These are phyloP conservation scores for Cetraspora pellucida DNA, from an alignment of 192 early-diverging fungal species.

Conservation along the genomic window DNA sequence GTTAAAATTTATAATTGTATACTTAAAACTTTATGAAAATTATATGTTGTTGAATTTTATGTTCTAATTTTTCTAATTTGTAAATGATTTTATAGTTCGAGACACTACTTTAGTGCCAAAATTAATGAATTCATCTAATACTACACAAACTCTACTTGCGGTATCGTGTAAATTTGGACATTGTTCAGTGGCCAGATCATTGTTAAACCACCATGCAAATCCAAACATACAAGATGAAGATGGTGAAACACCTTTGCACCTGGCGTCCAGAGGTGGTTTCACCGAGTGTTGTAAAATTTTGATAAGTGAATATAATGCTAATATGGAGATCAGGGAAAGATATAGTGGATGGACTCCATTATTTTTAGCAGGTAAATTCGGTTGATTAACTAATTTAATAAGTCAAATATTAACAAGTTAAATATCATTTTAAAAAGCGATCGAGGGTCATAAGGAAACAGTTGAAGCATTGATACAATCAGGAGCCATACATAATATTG, in stretches of 20 bases:
- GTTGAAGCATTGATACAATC: slow-evolving; percentile 54
- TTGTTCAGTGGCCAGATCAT: slow-evolving; percentile 46
- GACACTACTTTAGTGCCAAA: neutral
- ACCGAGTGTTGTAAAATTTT: slow-evolving; percentile 54
- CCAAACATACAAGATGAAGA: slow-evolving; percentile 66
- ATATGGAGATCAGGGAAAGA: slow-evolving; percentile 54
- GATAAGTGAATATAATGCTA: slow-evolving; percentile 38
- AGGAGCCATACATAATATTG: slow-evolving; percentile 50
- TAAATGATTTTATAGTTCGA: too few relatives aligned
- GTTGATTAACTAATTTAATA: neutral
- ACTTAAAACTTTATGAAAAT: too few relatives aligned
- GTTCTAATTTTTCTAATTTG: too few relatives aligned
- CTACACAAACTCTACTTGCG: slow-evolving; percentile 51
- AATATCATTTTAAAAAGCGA: slow-evolving; percentile 43
- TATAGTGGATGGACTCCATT: slow-evolving; percentile 66
- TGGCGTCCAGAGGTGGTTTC: slow-evolving; percentile 56
- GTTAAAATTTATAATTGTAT: too few relatives aligned
- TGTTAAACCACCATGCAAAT: slow-evolving; percentile 59
- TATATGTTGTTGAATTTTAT: too few relatives aligned
- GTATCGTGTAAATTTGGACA: slow-evolving; percentile 57
- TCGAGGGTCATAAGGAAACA: slow-evolving; percentile 61
- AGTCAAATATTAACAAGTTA: neutral
- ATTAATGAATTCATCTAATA: neutral
- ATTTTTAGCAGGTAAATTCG: slow-evolving; percentile 56
- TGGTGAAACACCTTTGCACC: slow-evolving; percentile 66